A percentile compares a stretch with the other conserved stretches of the same genome.
Evolutionary conservation across 2,329 filamentous ascomycete species (phyloP).

Genomic region (Colletotrichum destructivum): DNA sequence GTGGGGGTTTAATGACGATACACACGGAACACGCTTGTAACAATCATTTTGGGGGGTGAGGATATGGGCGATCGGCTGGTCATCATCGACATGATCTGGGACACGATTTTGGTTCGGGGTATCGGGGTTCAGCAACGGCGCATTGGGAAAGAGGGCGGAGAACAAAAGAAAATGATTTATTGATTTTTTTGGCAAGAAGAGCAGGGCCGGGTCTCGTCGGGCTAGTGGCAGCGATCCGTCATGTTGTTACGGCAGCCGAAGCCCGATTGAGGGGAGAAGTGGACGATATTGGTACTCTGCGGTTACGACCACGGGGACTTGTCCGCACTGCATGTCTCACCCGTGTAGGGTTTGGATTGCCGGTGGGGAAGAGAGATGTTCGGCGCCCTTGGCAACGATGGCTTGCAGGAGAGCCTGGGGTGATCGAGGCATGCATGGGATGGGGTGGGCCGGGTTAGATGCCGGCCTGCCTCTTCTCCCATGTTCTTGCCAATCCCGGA

Average conservation of each 20-base stretch:
- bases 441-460: neutral
- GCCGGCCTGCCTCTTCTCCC: neutral
- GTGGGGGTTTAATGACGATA: constrained; percentile 35
- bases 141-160: constrained; percentile 37
- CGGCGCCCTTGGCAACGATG: constrained; percentile 8
- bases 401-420: constrained; percentile 6
- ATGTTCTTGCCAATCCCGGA: neutral
- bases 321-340: constrained; percentile 22
- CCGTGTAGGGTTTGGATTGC: constrained; percentile 7
- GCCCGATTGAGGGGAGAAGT: neutral
- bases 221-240: neutral
- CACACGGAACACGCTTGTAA: constrained; percentile 38
- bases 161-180: constrained; percentile 35
- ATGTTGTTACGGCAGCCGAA: neutral
- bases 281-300: neutral
- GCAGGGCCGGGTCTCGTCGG: constrained; percentile 23
- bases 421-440: constrained; percentile 21
- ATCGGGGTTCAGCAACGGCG: constrained; percentile 39
- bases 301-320: constrained; percentile 15
- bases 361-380: neutral
- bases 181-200: constrained; percentile 35
- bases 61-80: constrained; percentile 29
- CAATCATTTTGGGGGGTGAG: constrained; percentile 20
- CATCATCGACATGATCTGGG: constrained; percentile 34
- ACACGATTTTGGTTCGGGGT: constrained; percentile 29